Evolutionary conservation across 129 eudicot species (phyloP), one percentile per base, ranked within the genome.

Genomic region (Artemisia annua): DNA sequence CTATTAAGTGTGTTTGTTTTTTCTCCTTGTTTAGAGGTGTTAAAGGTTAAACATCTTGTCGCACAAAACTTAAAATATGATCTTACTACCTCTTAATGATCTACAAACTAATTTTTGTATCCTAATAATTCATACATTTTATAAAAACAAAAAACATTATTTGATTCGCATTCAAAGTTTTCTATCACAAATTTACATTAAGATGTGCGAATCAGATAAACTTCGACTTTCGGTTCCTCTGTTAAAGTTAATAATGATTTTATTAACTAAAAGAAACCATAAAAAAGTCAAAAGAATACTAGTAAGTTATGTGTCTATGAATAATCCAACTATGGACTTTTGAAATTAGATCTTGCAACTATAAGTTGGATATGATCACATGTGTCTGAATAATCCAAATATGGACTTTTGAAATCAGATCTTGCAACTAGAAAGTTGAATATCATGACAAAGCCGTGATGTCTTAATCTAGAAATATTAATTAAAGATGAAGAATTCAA

Each of bases 371-470:
- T 69, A 50, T n/a, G n/a, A n/a, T 50, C 14, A 69, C 30, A 28
- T 28, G 30, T 28, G 30, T 28, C 30, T 28, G 30, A 28, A 28
- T 3, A 28, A 64, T 70, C 75, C 75, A 70, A 32, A 70, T 70
- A 51, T 70, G 32, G 64, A 70, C 74, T 70, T 54, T 32, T 39
- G 12, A 55, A 54, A 11, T 57, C 11, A 3, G 30, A 32, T 70
- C 63, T 11, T 67, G 35, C 67, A 63, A 63, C 6, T 13, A 52
- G 9, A 24, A 52, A 51, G 50, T 69, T 46, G 48, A 58, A 69
- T 69, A 49, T 52, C 24, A 69, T 59, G 78, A 74, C 7, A 69
- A 18, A 39, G 39, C 64, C n/a, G 20, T 71, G 26, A 74, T 74
- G 63, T 19, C 32, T 17, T 30, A 3, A 51, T 74, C 71, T 63